Conservation (phyloP, 1,284 basidiomycete species). For the Moesziomyces sp. region DNA sequence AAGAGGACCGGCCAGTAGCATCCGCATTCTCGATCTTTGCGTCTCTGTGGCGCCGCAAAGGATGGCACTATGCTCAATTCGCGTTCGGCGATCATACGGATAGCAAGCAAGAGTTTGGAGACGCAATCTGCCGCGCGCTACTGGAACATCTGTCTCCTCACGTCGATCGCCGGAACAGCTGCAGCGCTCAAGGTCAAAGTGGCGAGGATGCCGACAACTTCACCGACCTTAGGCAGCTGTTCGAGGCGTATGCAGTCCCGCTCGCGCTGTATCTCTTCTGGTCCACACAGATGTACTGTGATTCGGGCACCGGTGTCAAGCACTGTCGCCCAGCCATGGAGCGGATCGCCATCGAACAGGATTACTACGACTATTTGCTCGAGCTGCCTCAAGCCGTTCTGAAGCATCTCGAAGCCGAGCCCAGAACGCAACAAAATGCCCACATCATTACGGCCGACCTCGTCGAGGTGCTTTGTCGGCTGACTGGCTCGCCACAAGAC, state of each 20-base stretch:
- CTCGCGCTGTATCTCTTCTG: slow-evolving; percentile 42
- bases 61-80: slow-evolving; percentile 44
- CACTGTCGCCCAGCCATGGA: slow-evolving; percentile 36
- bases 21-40: slow-evolving; percentile 37
- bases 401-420: slow-evolving; percentile 22
- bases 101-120: slow-evolving; percentile 23
- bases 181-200: neutral
- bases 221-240: slow-evolving; percentile 19
- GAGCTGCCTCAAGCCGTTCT: slow-evolving; percentile 15
- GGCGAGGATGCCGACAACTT: slow-evolving; percentile 1
- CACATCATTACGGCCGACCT: slow-evolving; percentile 23
- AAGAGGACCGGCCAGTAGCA: neutral
- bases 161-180: neutral
- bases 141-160: slow-evolving; percentile 18
- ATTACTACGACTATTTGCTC: slow-evolving; percentile 30
- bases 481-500: slow-evolving; percentile 10
- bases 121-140: slow-evolving; percentile 34
- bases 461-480: slow-evolving; percentile 22
- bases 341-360: slow-evolving; percentile 35
- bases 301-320: slow-evolving; percentile 39
- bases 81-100: slow-evolving; percentile 39
- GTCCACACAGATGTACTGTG: slow-evolving; percentile 31
- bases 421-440: slow-evolving; percentile 5
- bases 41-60: slow-evolving; percentile 20
- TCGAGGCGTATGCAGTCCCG: slow-evolving; percentile 18